Percentiles rank a stretch among this genome's conserved stretches.
Conservation (phyloP, 495 filamentous ascomycete genomes). For the Tuber aestivum region DNA sequence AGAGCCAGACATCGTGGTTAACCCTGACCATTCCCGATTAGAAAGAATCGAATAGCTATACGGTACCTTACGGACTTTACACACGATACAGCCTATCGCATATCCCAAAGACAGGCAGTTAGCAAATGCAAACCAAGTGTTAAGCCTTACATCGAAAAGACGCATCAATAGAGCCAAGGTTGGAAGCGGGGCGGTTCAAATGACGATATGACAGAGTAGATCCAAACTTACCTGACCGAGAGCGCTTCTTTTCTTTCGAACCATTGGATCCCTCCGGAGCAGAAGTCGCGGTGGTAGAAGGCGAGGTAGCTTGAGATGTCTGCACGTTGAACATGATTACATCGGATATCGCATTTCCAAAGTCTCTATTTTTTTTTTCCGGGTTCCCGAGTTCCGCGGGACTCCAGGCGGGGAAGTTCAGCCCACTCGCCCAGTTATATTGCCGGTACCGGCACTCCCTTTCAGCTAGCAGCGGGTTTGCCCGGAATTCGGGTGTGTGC, state of each 20-base stretch:
- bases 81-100: neutral
- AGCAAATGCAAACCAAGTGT: neutral
- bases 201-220: neutral
- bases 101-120: neutral
- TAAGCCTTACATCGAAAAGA: neutral
- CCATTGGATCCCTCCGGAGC: neutral
- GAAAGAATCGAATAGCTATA: neutral
- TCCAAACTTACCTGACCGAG: neutral
- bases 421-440: conserved; percentile 1
- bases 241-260: neutral
- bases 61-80: neutral
- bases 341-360: conserved; percentile 5
- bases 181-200: neutral
- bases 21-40: neutral
- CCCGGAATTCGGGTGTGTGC: neutral
- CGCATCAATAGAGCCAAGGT: neutral
- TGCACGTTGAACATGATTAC: conserved; percentile 4
- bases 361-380: neutral
- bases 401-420: conserved; percentile 1
- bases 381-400: neutral
- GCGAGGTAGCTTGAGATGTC: neutral
- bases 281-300: neutral
- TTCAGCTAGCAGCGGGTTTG: neutral
- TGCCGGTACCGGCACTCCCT: neutral
- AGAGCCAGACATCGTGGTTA: neutral